Base-by-base conservation (phyloP, 345 rosid genomes). In the Salix caprea region DNA sequence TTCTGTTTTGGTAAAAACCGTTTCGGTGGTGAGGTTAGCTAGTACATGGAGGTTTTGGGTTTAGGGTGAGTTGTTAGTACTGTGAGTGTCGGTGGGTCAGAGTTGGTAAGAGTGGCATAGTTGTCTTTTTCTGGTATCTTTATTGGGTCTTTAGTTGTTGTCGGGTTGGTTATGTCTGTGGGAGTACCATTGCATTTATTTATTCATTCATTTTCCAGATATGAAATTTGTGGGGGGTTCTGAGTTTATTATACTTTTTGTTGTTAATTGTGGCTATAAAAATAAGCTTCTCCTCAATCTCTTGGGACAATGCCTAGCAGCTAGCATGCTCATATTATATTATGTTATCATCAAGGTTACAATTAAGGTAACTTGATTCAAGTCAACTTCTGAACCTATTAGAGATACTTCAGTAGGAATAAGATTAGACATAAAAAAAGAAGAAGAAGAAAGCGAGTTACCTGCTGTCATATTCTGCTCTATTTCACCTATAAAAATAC, bases 31-130 rank as follows among this genome's bases (percentile, higher is more conserved):
- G 64, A n/a, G 28, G 10, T 2, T 1, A 3, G 58, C 58, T 18
- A 50, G 56, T 2, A 50, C 21, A 7, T 7, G 58, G 58, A 5
- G 58, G 28, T 11, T 23, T 58, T 58, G 62, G 62, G 28, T 11
- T 23, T 58, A n/a, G 62, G 62, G 26, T 23, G 12, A 23, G 28
- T 26, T 9, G 30, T 5, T 68, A 3, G 54, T 10, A 23, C 12
- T 68, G 50, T 40, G 71, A 68, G 71, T 68, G 54, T 68, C 71
- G 71, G 71, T 68, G 71, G 69, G 71, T 68, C 71, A 40, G 71
- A 68, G 50, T 13, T 68, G 52, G 71, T 12, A 52, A 68, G 50
- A 4, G 15, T 68, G 48, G 71, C 71, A 68, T 40, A n/a, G 50
- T 12, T 68, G 71, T 68, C 71, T 37, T 68, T 68, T 68, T 11